These are phyloP conservation scores for Penicillium sp. DNA, from an alignment of 2,329 filamentous ascomycete species.

Conservation along the genomic window DNA sequence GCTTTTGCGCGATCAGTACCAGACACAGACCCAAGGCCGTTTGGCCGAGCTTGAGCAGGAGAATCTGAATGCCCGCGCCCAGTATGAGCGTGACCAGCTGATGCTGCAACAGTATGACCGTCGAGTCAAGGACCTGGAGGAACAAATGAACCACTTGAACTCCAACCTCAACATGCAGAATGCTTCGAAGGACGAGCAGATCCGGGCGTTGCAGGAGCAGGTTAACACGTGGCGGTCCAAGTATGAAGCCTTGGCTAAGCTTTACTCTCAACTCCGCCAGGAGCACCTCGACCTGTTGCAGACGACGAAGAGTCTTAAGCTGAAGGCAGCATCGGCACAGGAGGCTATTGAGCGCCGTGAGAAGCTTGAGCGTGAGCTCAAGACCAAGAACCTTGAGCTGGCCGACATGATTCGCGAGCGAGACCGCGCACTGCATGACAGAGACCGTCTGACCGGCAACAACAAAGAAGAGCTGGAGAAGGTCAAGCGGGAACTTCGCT, in stretches of 20 bases:
- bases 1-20: slow-evolving; percentile 74
- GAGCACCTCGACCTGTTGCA: slow-evolving; percentile 91
- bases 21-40: slow-evolving; percentile 87
- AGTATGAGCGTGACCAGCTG: slow-evolving; percentile 94
- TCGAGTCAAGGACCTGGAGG: slow-evolving; percentile 83
- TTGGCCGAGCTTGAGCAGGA: slow-evolving; percentile 90
- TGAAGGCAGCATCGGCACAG: slow-evolving; percentile 92
- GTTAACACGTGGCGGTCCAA: slow-evolving; percentile 96
- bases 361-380: slow-evolving; percentile 92
- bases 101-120: slow-evolving; percentile 96
- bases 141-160: slow-evolving; percentile 73
- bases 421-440: slow-evolving; percentile 85
- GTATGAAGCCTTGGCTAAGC: slow-evolving; percentile 89
- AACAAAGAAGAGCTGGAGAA: slow-evolving; percentile 93
- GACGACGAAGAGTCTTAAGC: slow-evolving; percentile 90
- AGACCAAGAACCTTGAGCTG: slow-evolving; percentile 97
- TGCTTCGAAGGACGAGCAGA: slow-evolving; percentile 85
- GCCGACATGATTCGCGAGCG: slow-evolving; percentile 97
- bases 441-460: slow-evolving; percentile 73
- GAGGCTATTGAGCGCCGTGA: slow-evolving; percentile 92
- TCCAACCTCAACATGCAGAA: slow-evolving; percentile 77
- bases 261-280: slow-evolving; percentile 90
- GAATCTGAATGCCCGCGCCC: slow-evolving; percentile 84
- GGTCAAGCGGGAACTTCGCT: slow-evolving; percentile 80
- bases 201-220: slow-evolving; percentile 85